Base-by-base conservation (phyloP, 495 filamentous ascomycete genomes). In the Penicillium egyptiacum region DNA sequence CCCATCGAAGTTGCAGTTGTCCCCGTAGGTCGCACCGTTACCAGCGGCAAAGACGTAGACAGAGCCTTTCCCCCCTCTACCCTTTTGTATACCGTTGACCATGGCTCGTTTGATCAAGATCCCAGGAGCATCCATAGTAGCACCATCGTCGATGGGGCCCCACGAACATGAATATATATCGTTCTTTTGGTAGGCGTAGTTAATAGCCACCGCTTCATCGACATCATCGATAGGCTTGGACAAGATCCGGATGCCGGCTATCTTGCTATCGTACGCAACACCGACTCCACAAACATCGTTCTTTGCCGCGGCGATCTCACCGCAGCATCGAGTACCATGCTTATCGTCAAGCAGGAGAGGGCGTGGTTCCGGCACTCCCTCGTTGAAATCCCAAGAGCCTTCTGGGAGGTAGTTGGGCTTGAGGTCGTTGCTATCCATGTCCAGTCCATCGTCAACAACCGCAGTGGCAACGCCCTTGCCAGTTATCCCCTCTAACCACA, bases 1-100 rank as follows among this genome's bases (percentile, higher is more conserved):
- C 11, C 94, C 94, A 67, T 98, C 94, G 65, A 98, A 98, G 69
- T 98, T 98, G 82, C 94, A 98, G 74, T 98, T 97, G 68, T 98
- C 94, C 40, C 88, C 92, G 46, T 66, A 81, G n/a, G 74, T 71
- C 23, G 92, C 95, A 35, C 94, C 94, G 67, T 98, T 98, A 55
- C 94, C 94, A 59, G 92, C 94, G 17, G 94, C 94, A 72, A 98
- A 98, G 47, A 98, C 94, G 63, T 91, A 98, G 58, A 98, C 87
- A 12, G 91, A 94, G n/a, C 94, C 94, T 53, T 83, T 82, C 2
- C 91, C 88, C 33, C 75, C 77, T 43, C 94, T 87, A 40, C 94
- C 94, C 41, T 94, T 86, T 69, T 97, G 91, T 11, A 98, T 81
- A 44, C 88, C 94, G 60, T 92, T 96, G 50, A 96, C 73, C 86